Conservation (phyloP, 805 yeast species). For the Ogataea dorogensis region DNA sequence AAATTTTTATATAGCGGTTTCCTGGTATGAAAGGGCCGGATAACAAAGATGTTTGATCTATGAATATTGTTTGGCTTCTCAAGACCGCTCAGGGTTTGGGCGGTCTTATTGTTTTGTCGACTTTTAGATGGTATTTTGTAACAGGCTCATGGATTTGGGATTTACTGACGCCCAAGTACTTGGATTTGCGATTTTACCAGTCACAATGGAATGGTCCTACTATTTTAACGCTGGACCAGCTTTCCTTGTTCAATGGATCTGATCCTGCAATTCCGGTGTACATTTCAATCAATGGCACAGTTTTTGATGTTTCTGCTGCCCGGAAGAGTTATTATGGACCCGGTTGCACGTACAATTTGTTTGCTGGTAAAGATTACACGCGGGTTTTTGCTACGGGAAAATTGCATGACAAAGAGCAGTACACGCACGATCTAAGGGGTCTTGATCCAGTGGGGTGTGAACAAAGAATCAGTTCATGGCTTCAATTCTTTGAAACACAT, state of each 20-base stretch:
- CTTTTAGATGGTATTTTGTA: slow-evolving; percentile 53
- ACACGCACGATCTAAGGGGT: slow-evolving; percentile 66
- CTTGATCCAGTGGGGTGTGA: slow-evolving; percentile 38
- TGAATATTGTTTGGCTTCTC: slow-evolving; percentile 44
- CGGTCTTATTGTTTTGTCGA: slow-evolving; percentile 38
- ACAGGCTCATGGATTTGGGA: slow-evolving; percentile 59
- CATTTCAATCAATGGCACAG: slow-evolving; percentile 56
- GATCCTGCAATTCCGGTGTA: slow-evolving; percentile 50
- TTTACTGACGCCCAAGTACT: slow-evolving; percentile 34
- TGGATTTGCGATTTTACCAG: slow-evolving; percentile 2
- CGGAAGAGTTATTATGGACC: slow-evolving; percentile 49
- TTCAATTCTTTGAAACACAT: slow-evolving; percentile 43
- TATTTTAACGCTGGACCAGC: slow-evolving; percentile 20
- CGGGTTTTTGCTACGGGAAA: slow-evolving; percentile 73
- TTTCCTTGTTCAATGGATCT: slow-evolving; percentile 52
- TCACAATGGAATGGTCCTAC: slow-evolving; percentile 1
- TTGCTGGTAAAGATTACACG: slow-evolving; percentile 68
- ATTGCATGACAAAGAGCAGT: slow-evolving; percentile 50
- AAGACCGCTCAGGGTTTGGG: neutral
- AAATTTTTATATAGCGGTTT: slow-evolving; percentile 10
- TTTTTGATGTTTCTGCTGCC: slow-evolving; percentile 60
- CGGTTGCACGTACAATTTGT: slow-evolving; percentile 49
- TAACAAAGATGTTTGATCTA: slow-evolving; percentile 14
- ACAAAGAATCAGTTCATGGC: slow-evolving; percentile 56
- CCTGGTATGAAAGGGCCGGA: slow-evolving; percentile 4